Conservation (phyloP, 1,139 yeast species). For the Yamadazyma triangularis region DNA sequence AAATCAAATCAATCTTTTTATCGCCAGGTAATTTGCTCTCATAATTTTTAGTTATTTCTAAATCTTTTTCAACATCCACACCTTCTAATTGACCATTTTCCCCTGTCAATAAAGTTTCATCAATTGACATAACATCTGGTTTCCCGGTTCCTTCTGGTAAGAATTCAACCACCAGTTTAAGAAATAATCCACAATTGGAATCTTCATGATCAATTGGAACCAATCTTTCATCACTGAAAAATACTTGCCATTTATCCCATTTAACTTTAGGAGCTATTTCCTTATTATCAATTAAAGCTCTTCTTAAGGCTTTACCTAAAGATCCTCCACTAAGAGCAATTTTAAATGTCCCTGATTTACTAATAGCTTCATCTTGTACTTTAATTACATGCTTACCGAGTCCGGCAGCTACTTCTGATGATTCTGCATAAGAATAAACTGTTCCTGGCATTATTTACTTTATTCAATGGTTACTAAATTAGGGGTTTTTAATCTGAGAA, state of each 20-base stretch:
- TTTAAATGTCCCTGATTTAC: conserved; percentile 43
- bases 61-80: conserved; percentile 34
- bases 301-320: conserved; percentile 68
- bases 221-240: conserved; percentile 68
- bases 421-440: conserved; percentile 50
- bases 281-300: conserved; percentile 60
- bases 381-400: conserved; percentile 53
- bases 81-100: conserved; percentile 40
- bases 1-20: conserved; percentile 48
- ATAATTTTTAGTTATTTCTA: conserved; percentile 48
- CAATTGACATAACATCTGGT: conserved; percentile 49
- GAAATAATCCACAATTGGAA: conserved; percentile 64
- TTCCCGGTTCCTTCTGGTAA: conserved; percentile 23
- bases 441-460: conserved; percentile 24
- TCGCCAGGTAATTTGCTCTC: conserved; percentile 39
- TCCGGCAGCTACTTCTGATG: conserved; percentile 54
- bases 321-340: conserved; percentile 93
- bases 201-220: conserved; percentile 65
- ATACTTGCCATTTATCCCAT: conserved; percentile 69
- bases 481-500: no score
- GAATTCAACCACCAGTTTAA: conserved; percentile 49
- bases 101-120: conserved; percentile 44
- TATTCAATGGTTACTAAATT: no score
- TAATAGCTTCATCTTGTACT: conserved; percentile 51
- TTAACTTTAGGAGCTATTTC: conserved; percentile 42